Conservation (phyloP, 257 asterid species). For the Paraleonurus japonicus region DNA sequence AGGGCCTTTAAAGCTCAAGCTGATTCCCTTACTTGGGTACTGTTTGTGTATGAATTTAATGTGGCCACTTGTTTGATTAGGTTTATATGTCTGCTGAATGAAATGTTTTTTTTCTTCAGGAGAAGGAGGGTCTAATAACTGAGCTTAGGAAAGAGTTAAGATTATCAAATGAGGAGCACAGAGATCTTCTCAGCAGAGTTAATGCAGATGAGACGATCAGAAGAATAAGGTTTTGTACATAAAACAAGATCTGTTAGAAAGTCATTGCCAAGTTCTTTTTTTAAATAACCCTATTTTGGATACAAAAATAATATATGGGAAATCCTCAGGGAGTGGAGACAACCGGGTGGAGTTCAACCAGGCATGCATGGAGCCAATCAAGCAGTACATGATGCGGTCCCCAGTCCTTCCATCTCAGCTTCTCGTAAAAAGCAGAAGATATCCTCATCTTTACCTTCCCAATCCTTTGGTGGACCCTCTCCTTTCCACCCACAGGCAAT, state of each 20-base stretch:
- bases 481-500: slow-evolving; percentile 45
- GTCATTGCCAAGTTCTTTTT: slow-evolving; percentile 19
- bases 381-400: slow-evolving; percentile 51
- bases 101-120: slow-evolving; percentile 56
- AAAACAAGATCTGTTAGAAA: slow-evolving; percentile 13
- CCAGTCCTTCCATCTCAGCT: slow-evolving; percentile 71
- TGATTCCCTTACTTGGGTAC: slow-evolving; percentile 93
- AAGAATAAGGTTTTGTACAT: slow-evolving; percentile 63
- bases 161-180: slow-evolving; percentile 87
- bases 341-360: slow-evolving; percentile 45
- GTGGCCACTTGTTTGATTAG: slow-evolving; percentile 31
- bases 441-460: slow-evolving; percentile 49
- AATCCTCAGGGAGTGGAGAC: slow-evolving; percentile 63
- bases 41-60: slow-evolving; percentile 30
- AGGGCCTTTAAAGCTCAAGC: slow-evolving; percentile 96
- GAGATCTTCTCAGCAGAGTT: slow-evolving; percentile 78
- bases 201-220: slow-evolving; percentile 73
- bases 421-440: slow-evolving; percentile 67
- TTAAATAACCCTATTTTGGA: background rate
- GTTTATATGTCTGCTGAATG: slow-evolving; percentile 31
- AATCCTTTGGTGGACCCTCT: slow-evolving; percentile 52
- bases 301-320: slow-evolving; percentile 13
- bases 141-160: slow-evolving; percentile 90
- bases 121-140: slow-evolving; percentile 85
- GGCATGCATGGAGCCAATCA: slow-evolving; percentile 48